A percentile compares a stretch with the other conserved stretches of the same genome.
phyloP scores from a whole-genome alignment of 192 early-diverging fungal species.

The Gigaspora rosea region DNA sequence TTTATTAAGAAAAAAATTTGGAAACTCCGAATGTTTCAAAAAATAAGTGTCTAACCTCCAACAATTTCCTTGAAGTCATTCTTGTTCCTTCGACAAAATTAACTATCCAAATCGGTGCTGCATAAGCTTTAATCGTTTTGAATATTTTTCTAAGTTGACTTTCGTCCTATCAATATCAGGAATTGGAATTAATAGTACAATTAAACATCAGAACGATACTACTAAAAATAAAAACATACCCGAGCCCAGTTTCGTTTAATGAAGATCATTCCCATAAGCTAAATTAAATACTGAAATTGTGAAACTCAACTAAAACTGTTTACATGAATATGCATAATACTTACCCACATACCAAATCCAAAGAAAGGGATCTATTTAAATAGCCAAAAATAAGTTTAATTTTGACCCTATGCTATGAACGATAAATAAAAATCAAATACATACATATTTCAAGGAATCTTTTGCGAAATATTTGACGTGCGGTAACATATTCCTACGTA shows the following conservation, averaged over 20 bases:
- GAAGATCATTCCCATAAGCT: constrained; percentile 60
- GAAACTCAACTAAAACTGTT: background rate
- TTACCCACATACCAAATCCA: constrained; percentile 64
- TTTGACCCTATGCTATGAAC: no score
- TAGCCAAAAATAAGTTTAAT: background rate
- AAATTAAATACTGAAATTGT: background rate
- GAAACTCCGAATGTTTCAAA: background rate
- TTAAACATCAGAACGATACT: no score
- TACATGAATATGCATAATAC: background rate
- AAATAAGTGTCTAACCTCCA: constrained; percentile 31
- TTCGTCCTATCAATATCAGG: constrained; percentile 39
- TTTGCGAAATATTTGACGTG: constrained; percentile 62
- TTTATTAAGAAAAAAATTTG: background rate
- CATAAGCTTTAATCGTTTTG: constrained; percentile 46
- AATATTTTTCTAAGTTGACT: constrained; percentile 54
- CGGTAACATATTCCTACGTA: constrained; percentile 53
- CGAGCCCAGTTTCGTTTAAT: constrained; percentile 57
- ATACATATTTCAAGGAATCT: constrained; percentile 61
- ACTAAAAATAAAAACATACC: constrained; percentile 3
- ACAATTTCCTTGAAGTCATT: constrained; percentile 49
- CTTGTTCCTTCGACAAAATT: constrained; percentile 61
- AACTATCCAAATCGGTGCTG: constrained; percentile 56
- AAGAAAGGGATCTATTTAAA: constrained; percentile 56
- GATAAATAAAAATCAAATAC: background rate
- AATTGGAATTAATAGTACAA: no score